Conservation (phyloP, 768 basidiomycete species). For the Chalciporus pseudorubinellus region DNA sequence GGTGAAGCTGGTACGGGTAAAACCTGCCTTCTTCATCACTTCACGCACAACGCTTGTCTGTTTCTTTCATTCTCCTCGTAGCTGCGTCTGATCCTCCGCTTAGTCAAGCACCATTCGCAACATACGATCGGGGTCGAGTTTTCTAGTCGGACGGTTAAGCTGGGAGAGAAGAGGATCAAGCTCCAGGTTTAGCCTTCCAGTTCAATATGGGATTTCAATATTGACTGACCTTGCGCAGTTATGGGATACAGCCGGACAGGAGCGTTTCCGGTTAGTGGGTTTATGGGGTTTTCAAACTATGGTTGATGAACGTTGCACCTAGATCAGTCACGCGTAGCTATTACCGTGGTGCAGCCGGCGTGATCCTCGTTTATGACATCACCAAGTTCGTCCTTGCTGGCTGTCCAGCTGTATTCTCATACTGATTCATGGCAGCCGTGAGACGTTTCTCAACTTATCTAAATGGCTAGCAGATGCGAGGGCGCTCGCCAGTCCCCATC, state of each 20-base stretch:
- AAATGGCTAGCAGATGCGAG: conserved; percentile 93
- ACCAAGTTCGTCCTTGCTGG: conserved; percentile 56
- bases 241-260: conserved; percentile 98
- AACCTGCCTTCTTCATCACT: conserved; percentile 94
- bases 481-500: conserved; percentile 87
- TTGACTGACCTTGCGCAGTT: conserved; percentile 48
- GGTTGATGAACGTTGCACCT: conserved; percentile 14
- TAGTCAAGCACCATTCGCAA: conserved; percentile 94
- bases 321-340: conserved; percentile 94
- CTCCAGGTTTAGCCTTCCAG: conserved; percentile 69
- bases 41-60: conserved; percentile 93
- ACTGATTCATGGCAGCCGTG: conserved; percentile 55
- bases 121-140: conserved; percentile 99
- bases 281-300: conserved; percentile 2
- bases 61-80: conserved; percentile 17
- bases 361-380: conserved; percentile 91
- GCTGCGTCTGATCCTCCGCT: conserved; percentile 6
- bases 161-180: conserved; percentile 94
- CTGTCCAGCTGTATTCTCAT: neutral
- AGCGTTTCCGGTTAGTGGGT: conserved; percentile 73
- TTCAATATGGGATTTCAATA: neutral
- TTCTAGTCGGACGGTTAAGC: conserved; percentile 86
- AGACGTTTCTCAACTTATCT: conserved; percentile 79
- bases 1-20: conserved; percentile 98
- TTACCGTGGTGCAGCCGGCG: conserved; percentile 92